A percentile compares a stretch with the other conserved stretches of the same genome.
Conservation (phyloP, 805 yeast species). For the Ogataea paradorogensis region DNA sequence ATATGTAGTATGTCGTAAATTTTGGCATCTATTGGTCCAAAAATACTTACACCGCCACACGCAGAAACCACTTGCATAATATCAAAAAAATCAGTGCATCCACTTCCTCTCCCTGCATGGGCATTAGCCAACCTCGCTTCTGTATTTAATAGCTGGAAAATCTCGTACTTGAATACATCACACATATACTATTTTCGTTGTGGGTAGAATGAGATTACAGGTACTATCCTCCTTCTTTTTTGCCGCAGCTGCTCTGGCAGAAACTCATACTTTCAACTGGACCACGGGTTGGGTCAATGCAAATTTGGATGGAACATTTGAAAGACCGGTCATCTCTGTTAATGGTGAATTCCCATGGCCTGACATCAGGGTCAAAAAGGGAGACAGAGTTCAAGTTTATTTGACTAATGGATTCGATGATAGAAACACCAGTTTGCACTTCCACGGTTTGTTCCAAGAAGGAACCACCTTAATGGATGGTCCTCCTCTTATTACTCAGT, state of each 20-base stretch:
- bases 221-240: slow-evolving; percentile 16
- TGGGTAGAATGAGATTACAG: slow-evolving; percentile 19
- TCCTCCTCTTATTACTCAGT: slow-evolving; percentile 81
- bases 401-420: slow-evolving; percentile 72
- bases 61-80: slow-evolving; percentile 2
- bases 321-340: slow-evolving; percentile 46
- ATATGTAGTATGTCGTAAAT: neutral
- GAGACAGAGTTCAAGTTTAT: slow-evolving; percentile 73
- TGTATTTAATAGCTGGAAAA: neutral
- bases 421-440: slow-evolving; percentile 77
- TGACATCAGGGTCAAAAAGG: slow-evolving; percentile 66
- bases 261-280: slow-evolving; percentile 63
- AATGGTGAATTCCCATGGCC: slow-evolving; percentile 81
- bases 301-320: slow-evolving; percentile 50
- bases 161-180: slow-evolving; percentile 5
- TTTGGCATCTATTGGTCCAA: neutral
- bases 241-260: slow-evolving; percentile 30
- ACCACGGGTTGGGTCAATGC: slow-evolving; percentile 63
- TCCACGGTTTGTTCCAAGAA: slow-evolving; percentile 89
- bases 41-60: slow-evolving; percentile 6
- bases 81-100: slow-evolving; percentile 12
- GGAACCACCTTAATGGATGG: slow-evolving; percentile 85
- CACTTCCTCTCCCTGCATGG: neutral
- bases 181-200: slow-evolving; percentile 17
- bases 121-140: neutral